A percentile compares a stretch with the other conserved stretches of the same genome.
Evolutionary conservation across 2,329 filamentous ascomycete species (phyloP).

Genomic region (Aspergillus brunneoviolaceus): DNA sequence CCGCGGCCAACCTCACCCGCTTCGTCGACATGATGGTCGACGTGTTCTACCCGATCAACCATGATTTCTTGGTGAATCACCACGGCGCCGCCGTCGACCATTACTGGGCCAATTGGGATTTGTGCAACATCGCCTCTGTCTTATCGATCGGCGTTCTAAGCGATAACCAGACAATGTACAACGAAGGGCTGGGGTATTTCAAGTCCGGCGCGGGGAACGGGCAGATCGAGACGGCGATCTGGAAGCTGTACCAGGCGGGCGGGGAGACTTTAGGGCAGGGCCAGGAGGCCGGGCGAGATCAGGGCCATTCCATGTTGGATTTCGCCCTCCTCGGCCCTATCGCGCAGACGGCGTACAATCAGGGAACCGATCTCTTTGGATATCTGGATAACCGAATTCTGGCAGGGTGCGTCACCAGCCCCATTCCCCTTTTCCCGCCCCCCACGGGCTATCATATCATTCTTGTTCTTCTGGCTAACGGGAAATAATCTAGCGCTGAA

Average conservation of each 20-base stretch:
- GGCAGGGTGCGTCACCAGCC: slow-evolving; percentile 28
- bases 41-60: slow-evolving; percentile 44
- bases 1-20: neutral
- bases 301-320: slow-evolving; percentile 47
- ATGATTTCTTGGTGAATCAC: slow-evolving; percentile 39
- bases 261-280: slow-evolving; percentile 37
- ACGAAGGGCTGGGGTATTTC: slow-evolving; percentile 44
- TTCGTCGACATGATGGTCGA: slow-evolving; percentile 31
- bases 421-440: no score
- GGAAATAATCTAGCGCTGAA: slow-evolving; percentile 3
- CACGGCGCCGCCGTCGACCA: slow-evolving; percentile 36
- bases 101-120: slow-evolving; percentile 50
- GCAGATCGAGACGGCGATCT: slow-evolving; percentile 5
- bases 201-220: slow-evolving; percentile 42
- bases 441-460: no score
- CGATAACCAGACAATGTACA: slow-evolving; percentile 44
- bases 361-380: slow-evolving; percentile 44
- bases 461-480: no score
- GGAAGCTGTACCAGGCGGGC: slow-evolving; percentile 12
- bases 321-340: slow-evolving; percentile 43
- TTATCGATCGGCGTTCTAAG: slow-evolving; percentile 45
- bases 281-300: slow-evolving; percentile 48
- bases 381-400: slow-evolving; percentile 37
- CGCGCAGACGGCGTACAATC: slow-evolving; percentile 46
- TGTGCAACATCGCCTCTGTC: slow-evolving; percentile 45